Evolutionary conservation across 139 green algal genomes (phyloP), one percentile per base, ranked within the genome.

Genomic region (Micractinium sp.): DNA sequence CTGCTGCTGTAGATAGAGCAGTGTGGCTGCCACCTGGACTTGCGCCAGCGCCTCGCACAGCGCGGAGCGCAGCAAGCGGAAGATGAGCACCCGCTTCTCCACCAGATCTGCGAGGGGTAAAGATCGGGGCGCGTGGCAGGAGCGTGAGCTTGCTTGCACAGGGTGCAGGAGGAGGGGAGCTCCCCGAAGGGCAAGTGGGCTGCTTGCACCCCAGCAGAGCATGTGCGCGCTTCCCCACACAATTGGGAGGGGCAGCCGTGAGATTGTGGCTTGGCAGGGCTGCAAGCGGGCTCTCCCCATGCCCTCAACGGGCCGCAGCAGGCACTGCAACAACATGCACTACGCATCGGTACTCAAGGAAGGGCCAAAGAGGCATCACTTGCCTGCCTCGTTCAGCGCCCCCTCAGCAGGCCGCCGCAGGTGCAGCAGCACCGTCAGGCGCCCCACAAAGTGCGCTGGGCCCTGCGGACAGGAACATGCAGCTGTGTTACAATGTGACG

Each of bases 21-120:
- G 82, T 0, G 73, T 82, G 0, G 88, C 88, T 5, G 73, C 78
- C 9, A 27, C 69, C 56, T 95, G 90, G 27, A 94, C 63, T 3
- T 83, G 38, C 5, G 92, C 86, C 73, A 94, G 85, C 38, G 92
- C 90, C 36, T 93, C 92, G 41, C 84, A 79, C 38, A 95, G 85
- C 61, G 82, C 89, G 14, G 80, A 67, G 1, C 85, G 88, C 36
- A 94, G 87, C 23, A 92, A 39, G 9, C 90, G 86, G 91, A 95
- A 90, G 36, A 93, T 78, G 1, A 93, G 83, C 25, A 94, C 66
- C 18, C 88, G 38, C 36, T 89, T 92, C 66, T 92, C 83, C 5
- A 93, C 87, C 69, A 91, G 66, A 35, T 85, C 79, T 89, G 88
- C 85, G 53, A 7, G n/a, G 27, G 3, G 18, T 5, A 71, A 71